These are phyloP conservation scores for Spencermartinsiella ligniputridi DNA, from an alignment of 1,139 yeast species.

Conservation along the genomic window DNA sequence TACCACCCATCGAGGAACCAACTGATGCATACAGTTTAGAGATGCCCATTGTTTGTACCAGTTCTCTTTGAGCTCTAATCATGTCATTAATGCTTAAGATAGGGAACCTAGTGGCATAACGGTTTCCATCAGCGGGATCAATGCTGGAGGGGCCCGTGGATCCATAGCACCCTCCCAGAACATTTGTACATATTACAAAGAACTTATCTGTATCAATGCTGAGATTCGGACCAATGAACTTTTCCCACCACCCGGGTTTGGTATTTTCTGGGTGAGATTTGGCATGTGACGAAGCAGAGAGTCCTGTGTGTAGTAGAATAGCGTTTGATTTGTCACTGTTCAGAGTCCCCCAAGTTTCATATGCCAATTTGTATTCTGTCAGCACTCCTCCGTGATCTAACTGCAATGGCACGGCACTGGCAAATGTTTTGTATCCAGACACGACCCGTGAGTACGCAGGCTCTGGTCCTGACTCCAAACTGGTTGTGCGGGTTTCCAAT, in stretches of 20 bases:
- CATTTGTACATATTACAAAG: conserved; percentile 84
- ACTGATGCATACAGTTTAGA: conserved; percentile 67
- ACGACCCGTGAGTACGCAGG: conserved; percentile 73
- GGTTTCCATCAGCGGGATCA: conserved; percentile 66
- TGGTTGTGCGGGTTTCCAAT: conserved; percentile 51
- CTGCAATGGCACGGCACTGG: conserved; percentile 54
- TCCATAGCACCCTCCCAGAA: conserved; percentile 91
- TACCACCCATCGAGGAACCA: conserved; percentile 96
- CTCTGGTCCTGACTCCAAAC: conserved; percentile 73
- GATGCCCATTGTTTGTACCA: conserved; percentile 59
- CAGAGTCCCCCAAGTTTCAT: conserved; percentile 85
- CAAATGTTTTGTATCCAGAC: conserved; percentile 61
- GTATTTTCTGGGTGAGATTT: conserved; percentile 68
- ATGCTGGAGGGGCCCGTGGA: conserved; percentile 87
- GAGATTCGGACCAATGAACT: conserved; percentile 80
- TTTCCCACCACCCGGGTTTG: conserved; percentile 94
- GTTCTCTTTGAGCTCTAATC: conserved; percentile 80
- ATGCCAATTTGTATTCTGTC: conserved; percentile 74
- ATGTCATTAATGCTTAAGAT: conserved; percentile 81
- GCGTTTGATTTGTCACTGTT: conserved; percentile 63
- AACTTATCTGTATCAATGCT: conserved; percentile 76
- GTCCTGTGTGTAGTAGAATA: conserved; percentile 79
- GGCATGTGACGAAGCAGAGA: conserved; percentile 94
- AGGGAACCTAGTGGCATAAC: conserved; percentile 86
- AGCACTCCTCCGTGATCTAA: conserved; percentile 80